Conservation (phyloP, 2,329 filamentous ascomycete genomes). For the Xylaria sp. region DNA sequence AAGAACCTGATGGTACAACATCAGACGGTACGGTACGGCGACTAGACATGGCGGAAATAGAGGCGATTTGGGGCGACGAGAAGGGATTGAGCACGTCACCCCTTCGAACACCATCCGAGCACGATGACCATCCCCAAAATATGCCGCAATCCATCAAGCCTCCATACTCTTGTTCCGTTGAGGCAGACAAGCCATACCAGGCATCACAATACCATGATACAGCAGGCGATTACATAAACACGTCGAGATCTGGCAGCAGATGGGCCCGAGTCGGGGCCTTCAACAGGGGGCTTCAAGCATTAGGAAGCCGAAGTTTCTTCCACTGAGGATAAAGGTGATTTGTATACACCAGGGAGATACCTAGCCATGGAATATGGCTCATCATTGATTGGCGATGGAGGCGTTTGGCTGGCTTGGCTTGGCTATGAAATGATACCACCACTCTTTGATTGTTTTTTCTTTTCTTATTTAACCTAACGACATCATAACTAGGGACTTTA, state of each 20-base stretch:
- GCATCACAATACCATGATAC: slow-evolving; percentile 36
- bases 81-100: slow-evolving; percentile 32
- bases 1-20: slow-evolving; percentile 25
- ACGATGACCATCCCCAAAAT: slow-evolving; percentile 37
- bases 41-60: slow-evolving; percentile 41
- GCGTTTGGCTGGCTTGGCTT: slow-evolving; percentile 35
- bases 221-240: slow-evolving; percentile 41
- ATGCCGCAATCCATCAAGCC: slow-evolving; percentile 42
- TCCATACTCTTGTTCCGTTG: slow-evolving; percentile 41
- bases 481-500: slow-evolving; percentile 30
- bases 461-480: slow-evolving; percentile 27
- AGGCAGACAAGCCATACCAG: slow-evolving; percentile 47
- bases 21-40: slow-evolving; percentile 45
- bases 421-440: slow-evolving; percentile 36
- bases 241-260: slow-evolving; percentile 49
- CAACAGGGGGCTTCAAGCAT: slow-evolving; percentile 54
- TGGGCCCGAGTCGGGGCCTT: slow-evolving; percentile 53
- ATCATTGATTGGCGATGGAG: slow-evolving; percentile 19
- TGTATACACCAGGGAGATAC: slow-evolving; percentile 19
- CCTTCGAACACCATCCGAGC: slow-evolving; percentile 41
- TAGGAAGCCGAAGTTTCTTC: slow-evolving; percentile 59
- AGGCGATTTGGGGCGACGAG: slow-evolving; percentile 42
- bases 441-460: slow-evolving; percentile 23
- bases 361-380: slow-evolving; percentile 12
- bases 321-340: slow-evolving; percentile 50